Conservation (phyloP, 345 rosid genomes). For the Eucalyptus tenuipes region DNA sequence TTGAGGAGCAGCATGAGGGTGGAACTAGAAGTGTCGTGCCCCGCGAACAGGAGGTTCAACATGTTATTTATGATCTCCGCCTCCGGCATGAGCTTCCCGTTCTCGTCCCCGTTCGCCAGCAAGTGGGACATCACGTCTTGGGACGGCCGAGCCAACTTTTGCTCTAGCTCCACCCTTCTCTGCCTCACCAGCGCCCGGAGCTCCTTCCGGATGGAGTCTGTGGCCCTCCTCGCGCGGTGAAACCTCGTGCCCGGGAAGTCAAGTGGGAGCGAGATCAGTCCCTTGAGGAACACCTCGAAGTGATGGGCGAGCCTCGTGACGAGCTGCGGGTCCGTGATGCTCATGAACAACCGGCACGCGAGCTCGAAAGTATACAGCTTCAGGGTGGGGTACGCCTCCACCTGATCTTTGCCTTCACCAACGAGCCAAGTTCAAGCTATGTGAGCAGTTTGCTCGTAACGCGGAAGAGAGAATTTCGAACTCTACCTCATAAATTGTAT, state of each 20-base stretch:
- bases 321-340: constrained; percentile 2
- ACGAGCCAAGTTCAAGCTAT: not conserved
- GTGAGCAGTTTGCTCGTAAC: not conserved
- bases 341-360: constrained; percentile 9
- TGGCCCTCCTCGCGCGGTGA: constrained; percentile 1
- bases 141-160: not conserved
- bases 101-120: constrained; percentile 1
- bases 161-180: constrained; percentile 1
- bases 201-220: constrained; percentile 3
- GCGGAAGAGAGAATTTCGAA: not conserved
- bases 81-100: constrained; percentile 15
- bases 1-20: constrained; percentile 3
- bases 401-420: constrained; percentile 6
- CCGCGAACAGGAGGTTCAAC: constrained; percentile 10
- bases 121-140: constrained; percentile 12
- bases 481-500: not conserved
- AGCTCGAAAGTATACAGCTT: constrained; percentile 12
- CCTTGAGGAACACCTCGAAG: constrained; percentile 6
- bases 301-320: not conserved
- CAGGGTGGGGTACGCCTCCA: not conserved
- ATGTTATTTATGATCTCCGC: constrained; percentile 14
- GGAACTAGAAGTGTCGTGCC: constrained; percentile 9
- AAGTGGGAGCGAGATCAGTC: not conserved
- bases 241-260: constrained; percentile 13
- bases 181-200: not conserved